Conservation (phyloP, 371 early-diverging fungal species). For the Mycotypha africana region DNA sequence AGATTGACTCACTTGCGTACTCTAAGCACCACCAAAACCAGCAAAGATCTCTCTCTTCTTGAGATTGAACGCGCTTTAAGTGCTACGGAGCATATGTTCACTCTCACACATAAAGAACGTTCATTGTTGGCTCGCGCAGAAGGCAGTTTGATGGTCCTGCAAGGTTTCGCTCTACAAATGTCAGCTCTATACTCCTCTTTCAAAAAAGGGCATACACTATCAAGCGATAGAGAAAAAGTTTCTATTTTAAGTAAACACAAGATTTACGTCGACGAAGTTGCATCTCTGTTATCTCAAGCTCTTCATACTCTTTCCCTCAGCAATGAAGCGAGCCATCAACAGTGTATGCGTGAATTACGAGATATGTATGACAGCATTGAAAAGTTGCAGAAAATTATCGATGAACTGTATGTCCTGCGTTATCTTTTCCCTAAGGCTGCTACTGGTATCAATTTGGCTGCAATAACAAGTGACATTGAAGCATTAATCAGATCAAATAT, state of each 20-base stretch:
- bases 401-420: constrained; percentile 27
- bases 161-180: constrained; percentile 32
- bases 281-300: constrained; percentile 32
- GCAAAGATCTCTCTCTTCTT: constrained; percentile 63
- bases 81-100: constrained; percentile 68
- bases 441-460: constrained; percentile 16
- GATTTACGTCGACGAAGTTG: constrained; percentile 41
- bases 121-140: constrained; percentile 31
- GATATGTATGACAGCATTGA: constrained; percentile 12
- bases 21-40: constrained; percentile 47
- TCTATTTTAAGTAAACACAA: constrained; percentile 41
- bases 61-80: constrained; percentile 70
- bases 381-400: constrained; percentile 23
- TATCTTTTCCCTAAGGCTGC: constrained; percentile 25
- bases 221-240: constrained; percentile 16
- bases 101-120: constrained; percentile 59
- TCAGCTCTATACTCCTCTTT: constrained; percentile 22
- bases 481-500: constrained; percentile 17
- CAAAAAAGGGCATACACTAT: constrained; percentile 9
- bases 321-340: constrained; percentile 3
- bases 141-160: constrained; percentile 21
- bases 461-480: constrained; percentile 28
- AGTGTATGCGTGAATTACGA: constrained; percentile 9
- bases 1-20: constrained; percentile 63
- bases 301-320: constrained; percentile 17